Conservation (phyloP, 164 flowering plant species). For the Tetrastigma voinierianum region DNA sequence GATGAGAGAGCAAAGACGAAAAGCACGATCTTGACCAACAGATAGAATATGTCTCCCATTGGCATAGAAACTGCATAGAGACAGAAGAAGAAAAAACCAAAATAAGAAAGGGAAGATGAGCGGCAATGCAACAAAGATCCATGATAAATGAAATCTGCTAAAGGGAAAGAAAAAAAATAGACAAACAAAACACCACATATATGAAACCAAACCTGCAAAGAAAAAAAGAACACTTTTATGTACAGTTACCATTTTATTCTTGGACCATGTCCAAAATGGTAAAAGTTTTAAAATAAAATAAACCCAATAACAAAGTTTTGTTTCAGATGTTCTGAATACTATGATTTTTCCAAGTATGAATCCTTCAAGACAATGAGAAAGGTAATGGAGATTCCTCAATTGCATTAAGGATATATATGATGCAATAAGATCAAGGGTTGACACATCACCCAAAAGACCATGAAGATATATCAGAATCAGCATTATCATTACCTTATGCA, state of each 20-base stretch:
- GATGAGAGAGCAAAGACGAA: conserved; percentile 88
- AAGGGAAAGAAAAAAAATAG: too few species aligned
- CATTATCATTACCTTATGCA: conserved; percentile 66
- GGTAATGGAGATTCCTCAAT: neutral
- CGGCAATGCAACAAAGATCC: neutral
- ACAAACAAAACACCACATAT: too few species aligned
- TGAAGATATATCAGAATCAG: neutral
- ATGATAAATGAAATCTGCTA: too few species aligned
- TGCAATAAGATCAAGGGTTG: neutral
- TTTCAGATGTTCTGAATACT: too few species aligned
- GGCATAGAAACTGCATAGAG: conserved; percentile 75
- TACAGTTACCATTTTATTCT: too few species aligned
- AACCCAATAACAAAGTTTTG: too few species aligned
- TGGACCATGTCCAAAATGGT: too few species aligned
- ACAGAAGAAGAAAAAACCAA: neutral
- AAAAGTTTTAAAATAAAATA: too few species aligned
- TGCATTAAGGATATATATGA: neutral
- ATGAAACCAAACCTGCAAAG: too few species aligned
- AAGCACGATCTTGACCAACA: conserved; percentile 99
- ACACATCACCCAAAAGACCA: neutral
- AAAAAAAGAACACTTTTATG: too few species aligned
- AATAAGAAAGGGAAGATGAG: neutral
- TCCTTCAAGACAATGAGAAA: neutral
- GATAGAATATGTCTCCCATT: conserved; percentile 94
- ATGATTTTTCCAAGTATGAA: neutral